Evolutionary conservation across 1,284 basidiomycete genomes (phyloP), one percentile per base, ranked within the genome.

Genomic region (Puccinia triticina): DNA sequence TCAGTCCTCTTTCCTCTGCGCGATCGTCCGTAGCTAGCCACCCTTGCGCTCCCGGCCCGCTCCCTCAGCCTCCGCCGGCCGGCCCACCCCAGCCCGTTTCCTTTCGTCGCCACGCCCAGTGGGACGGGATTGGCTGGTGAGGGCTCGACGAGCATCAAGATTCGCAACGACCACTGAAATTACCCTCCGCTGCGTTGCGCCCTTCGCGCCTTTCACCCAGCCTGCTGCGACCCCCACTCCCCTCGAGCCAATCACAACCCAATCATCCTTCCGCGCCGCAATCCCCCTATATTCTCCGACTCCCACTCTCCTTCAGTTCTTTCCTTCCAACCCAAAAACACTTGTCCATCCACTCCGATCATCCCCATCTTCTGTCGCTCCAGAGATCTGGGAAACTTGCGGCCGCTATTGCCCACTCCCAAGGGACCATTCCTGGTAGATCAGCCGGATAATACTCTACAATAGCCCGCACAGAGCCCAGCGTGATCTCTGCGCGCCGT

Each of bases 1-100:
- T 79, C 48, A 79, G 77, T 78, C 37, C 2, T 40, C 43, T 40
- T 69, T n/a, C 66, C 66, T 29, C 66, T 5, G 29, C 50, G 16
- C 50, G 4, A 14, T 53, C 50, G 7, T 53, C 18, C 50, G 4
- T 53, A n/a, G n/a, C n/a, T n/a, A n/a, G n/a, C 18, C 50, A 21
- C 29, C n/a, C 57, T 26, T 26, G 26, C 26, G 10, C 48, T 26
- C 14, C 16, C 72, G 32, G 53, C 53, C 37, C 26, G 1, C 53
- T 40, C 37, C 32, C 37, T 66, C 29, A 7, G 29, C 10, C 37
- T 16, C 37, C 26, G 7, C 21, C 32, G 23, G n/a, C n/a, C n/a
- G n/a, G n/a, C n/a, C n/a, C 43, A 46, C 43, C 43, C 43, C 43
- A 46, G 43, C 43, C 43, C 7, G 43, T 46, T 46, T 46, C 14